Percentiles rank a stretch among this genome's conserved stretches.
Conservation (phyloP, 1,139 yeast genomes). For the Yamadazyma atlantica region DNA sequence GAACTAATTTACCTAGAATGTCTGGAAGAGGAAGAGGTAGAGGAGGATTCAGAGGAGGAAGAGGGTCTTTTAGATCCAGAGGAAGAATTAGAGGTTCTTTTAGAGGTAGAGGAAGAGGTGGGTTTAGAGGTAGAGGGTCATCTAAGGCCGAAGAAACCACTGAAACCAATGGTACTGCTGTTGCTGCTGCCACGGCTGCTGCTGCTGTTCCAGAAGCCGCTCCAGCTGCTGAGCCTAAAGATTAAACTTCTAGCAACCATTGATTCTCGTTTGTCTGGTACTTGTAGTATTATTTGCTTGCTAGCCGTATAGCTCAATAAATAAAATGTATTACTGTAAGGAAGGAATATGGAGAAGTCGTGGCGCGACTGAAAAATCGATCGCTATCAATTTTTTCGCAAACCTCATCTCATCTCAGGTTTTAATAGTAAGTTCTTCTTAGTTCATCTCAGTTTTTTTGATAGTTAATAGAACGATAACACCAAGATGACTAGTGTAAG, state of each 20-base stretch:
- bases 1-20: conserved; percentile 41
- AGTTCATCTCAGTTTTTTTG: neutral
- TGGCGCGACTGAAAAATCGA: neutral
- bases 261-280: too few species aligned
- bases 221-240: too few species aligned
- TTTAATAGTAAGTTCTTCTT: too few species aligned
- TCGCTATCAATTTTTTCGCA: neutral
- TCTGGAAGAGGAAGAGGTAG: conserved; percentile 20
- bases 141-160: neutral
- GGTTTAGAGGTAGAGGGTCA: conserved; percentile 11
- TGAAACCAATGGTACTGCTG: conserved; percentile 1
- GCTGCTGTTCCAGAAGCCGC: too few species aligned
- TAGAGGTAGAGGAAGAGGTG: conserved; percentile 20
- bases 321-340: neutral
- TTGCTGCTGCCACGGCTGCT: conserved; percentile 3
- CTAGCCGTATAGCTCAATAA: neutral
- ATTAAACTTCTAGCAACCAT: too few species aligned
- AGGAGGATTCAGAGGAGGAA: conserved; percentile 14
- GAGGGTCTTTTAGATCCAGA: conserved; percentile 9
- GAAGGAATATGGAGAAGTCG: neutral
- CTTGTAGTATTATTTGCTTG: too few species aligned
- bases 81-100: conserved; percentile 15
- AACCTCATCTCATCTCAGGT: conserved; percentile 5
- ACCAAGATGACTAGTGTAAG: conserved; percentile 71
- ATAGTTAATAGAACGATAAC: neutral